Evolutionary conservation across 2,329 filamentous ascomycete species (phyloP).

Genomic region (Trichophyton equinum): DNA sequence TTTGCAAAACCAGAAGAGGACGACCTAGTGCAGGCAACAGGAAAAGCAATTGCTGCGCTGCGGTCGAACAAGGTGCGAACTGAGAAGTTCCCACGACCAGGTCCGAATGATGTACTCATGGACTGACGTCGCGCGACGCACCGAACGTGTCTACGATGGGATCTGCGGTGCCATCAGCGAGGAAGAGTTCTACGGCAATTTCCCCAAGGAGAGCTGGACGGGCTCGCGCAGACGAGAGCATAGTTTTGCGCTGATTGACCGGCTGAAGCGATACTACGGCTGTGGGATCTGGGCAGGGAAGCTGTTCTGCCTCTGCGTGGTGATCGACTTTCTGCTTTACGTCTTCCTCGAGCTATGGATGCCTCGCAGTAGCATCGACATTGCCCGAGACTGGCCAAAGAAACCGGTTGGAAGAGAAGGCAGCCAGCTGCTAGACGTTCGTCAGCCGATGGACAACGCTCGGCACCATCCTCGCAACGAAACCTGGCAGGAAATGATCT

Average conservation of each 20-base stretch:
- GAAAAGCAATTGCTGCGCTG: conserved; percentile 74
- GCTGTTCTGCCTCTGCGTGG: conserved; percentile 84
- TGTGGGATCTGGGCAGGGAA: conserved; percentile 98
- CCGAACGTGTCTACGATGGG: conserved; percentile 88
- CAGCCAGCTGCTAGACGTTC: background rate
- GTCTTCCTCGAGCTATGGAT: conserved; percentile 78
- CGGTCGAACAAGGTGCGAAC: conserved; percentile 78
- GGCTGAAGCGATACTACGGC: conserved; percentile 90
- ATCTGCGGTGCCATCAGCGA: conserved; percentile 78
- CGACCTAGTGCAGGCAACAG: conserved; percentile 79
- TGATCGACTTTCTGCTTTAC: conserved; percentile 87
- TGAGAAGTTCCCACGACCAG: conserved; percentile 85
- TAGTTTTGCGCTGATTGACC: conserved; percentile 85
- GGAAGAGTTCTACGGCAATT: conserved; percentile 76
- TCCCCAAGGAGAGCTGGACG: conserved; percentile 56
- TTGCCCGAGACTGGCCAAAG: conserved; percentile 82
- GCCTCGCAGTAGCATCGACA: conserved; percentile 73
- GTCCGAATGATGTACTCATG: conserved; percentile 98
- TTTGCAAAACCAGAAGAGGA: conserved; percentile 96
- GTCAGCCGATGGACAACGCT: background rate
- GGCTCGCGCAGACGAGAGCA: conserved; percentile 60
- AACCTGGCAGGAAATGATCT: conserved; percentile 2
- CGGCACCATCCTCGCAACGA: background rate
- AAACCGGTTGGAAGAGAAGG: conserved; percentile 36
- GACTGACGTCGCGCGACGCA: conserved; percentile 87